Percentiles rank a stretch among this genome's conserved stretches.
Conservation (phyloP, 768 basidiomycete genomes). For the Tulasnella sp. region DNA sequence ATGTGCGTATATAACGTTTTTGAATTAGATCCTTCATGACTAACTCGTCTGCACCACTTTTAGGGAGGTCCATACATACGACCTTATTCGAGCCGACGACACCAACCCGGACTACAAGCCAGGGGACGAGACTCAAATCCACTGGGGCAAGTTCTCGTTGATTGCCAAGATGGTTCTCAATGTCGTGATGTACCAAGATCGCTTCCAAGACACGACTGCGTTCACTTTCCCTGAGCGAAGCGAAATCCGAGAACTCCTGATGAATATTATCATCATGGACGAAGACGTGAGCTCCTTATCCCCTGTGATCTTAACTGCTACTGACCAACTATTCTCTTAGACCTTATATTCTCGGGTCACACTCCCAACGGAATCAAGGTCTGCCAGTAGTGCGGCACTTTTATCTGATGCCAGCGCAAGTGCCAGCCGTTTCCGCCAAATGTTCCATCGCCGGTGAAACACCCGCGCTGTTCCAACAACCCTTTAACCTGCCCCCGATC, state of each 20-base stretch:
- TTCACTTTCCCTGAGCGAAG: conserved; percentile 59
- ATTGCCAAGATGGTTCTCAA: conserved; percentile 80
- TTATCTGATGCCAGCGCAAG: conserved; percentile 11
- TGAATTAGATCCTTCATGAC: background rate
- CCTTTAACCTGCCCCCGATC: background rate
- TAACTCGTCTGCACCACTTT: background rate
- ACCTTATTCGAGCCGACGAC: conserved; percentile 82
- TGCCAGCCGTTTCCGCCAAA: conserved; percentile 20
- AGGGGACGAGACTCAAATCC: conserved; percentile 65
- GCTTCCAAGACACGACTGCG: conserved; percentile 55
- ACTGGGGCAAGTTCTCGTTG: conserved; percentile 96
- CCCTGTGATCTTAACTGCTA: background rate
- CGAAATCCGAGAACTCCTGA: conserved; percentile 52
- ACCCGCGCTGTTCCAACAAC: background rate
- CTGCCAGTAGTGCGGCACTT: background rate
- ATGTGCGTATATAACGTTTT: conserved; percentile 36
- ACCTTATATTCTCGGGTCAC: background rate
- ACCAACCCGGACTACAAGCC: conserved; percentile 70
- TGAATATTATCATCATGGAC: conserved; percentile 58
- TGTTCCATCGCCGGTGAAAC: conserved; percentile 4
- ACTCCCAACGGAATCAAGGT: background rate
- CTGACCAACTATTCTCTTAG: conserved; percentile 3
- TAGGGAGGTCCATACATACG: conserved; percentile 88
- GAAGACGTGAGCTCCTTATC: conserved; percentile 48
- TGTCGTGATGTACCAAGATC: conserved; percentile 71